A percentile compares a stretch with the other conserved stretches of the same genome.
phyloP scores from a whole-genome alignment of 108 stramenopile species.

The Epipyxis sp. region DNA sequence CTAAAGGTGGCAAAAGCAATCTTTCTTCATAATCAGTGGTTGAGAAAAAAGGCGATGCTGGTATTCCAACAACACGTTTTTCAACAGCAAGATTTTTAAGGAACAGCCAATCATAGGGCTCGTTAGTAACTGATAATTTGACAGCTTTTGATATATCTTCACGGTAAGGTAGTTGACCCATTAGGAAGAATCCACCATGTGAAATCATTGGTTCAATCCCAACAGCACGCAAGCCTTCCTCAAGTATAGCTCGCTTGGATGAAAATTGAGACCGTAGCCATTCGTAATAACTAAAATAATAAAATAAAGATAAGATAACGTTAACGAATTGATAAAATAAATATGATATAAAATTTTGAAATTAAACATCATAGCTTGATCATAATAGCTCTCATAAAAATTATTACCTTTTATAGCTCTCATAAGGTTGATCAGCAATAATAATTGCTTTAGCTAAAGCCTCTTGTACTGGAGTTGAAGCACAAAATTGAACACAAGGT shows the following conservation, averaged over 20 bases:
- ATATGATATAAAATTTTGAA: too few relatives aligned
- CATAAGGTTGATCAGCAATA: slow-evolving; percentile 75
- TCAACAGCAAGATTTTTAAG: slow-evolving; percentile 83
- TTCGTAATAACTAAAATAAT: slow-evolving; percentile 58
- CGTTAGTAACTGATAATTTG: neutral
- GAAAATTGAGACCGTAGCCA: slow-evolving; percentile 68
- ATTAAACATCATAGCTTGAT: too few relatives aligned
- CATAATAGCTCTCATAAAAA: neutral
- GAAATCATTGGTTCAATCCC: slow-evolving; percentile 74
- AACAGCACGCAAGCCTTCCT: slow-evolving; percentile 59
- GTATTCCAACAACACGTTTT: slow-evolving; percentile 87
- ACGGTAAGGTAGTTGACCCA: slow-evolving; percentile 58
- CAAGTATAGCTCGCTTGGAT: slow-evolving; percentile 74
- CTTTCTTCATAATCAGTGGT: slow-evolving; percentile 61
- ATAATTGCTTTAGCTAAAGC: slow-evolving; percentile 75
- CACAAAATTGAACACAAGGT: slow-evolving; percentile 90
- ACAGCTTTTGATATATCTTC: neutral
- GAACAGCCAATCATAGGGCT: slow-evolving; percentile 67
- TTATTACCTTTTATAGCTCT: slow-evolving; percentile 52
- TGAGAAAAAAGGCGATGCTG: slow-evolving; percentile 83
- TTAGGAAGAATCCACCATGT: slow-evolving; percentile 89
- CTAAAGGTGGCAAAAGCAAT: slow-evolving; percentile 58
- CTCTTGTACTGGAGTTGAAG: slow-evolving; percentile 84
- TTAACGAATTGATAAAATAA: too few relatives aligned
- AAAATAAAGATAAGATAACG: too few relatives aligned